Base-by-base conservation (phyloP, 768 basidiomycete species). In the Suillus occidentalis region DNA sequence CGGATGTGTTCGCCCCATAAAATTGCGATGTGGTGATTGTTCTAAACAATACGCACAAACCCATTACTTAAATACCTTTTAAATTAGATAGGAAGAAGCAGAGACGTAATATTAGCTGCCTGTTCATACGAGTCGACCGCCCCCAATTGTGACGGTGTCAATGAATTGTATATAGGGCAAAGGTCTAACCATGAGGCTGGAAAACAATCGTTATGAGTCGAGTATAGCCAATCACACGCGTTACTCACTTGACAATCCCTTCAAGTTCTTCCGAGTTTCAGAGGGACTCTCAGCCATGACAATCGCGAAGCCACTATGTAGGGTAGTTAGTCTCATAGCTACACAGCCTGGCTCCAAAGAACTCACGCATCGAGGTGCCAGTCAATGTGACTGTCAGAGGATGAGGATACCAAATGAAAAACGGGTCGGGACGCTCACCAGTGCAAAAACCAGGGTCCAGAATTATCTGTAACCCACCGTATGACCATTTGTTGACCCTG, bases 401-500 rank as follows among this genome's bases (percentile, higher is more conserved):
- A 39, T 10, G 43, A 31, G 20, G 9, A 61, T 20, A 72, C 50
- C 70, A 52, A 10, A 66, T 20, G 36, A 4, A n/a, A 39, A 10
- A 22, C 18, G 31, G 2, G n/a, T 49, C 22, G 14, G 20, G 10
- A 47, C 16, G 13, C 40, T 50, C 62, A 75, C 73, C 72, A 83
- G 64, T 83, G 83, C 47, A 83, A 65, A 67, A 83, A 76, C 84
- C 86, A 87, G 12, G 84, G 82, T 7, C 89, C 89, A 1, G 87
- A 77, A 71, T 90, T 90, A 67, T 90, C 85, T 3, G 88, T 88
- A 25, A 78, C 75, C 73, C 84, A 89, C 52, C 88, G 82, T 40
- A 90, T 75, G 12, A 82, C 79, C 53, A 84, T 80, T 70, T 81
- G 72, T 76, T 83, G 68, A 68, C 84, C 73, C 25, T 62, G 64